Base-by-base conservation (phyloP, 345 rosid genomes). In the Citropsis articulata region DNA sequence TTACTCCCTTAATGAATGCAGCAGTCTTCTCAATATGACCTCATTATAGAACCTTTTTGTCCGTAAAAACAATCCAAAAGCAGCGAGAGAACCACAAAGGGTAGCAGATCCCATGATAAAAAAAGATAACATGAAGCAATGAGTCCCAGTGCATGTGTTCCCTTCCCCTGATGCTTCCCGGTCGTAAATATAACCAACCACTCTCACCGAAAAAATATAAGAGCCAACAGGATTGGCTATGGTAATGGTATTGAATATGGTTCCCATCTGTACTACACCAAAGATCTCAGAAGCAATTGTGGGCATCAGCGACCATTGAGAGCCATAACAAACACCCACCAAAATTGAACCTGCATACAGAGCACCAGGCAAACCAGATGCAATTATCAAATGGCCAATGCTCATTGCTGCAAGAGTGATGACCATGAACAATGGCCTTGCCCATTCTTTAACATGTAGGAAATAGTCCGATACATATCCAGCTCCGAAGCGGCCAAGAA, bases 401-500 rank as follows among this genome's bases (percentile, higher is more conserved):
- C 83, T 72, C 88, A 90, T 80, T 62, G 66, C 61, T 59, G 82
- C 84, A 5, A 87, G 83, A 33, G 91, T 86, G 35, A 88, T 66
- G 65, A 81, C 89, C 88, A 90, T 87, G 78, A 90, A 86, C 70
- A 86, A 74, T 42, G 93, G 91, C 76, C 91, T 83, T 4, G 85
- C 84, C 84, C 82, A 87, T 60, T 85, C 90, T 68, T 53, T 79
- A 45, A 45, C 28, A 12, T 50, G 87, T 10, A 90, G 62, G 75
- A 87, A 79, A 72, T 80, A 72, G 64, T 90, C 93, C 1, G 89
- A 86, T 35, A 79, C 71, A 65, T 81, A 92, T 6, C 98, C 98
- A 6, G 89, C 98, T 65, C 98, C 97, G 66, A 95, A 92, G 36
- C 98, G 91, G 69, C 97, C 98, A 2, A 95, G 89, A 78, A 93